Conservation (phyloP, 2,329 filamentous ascomycete genomes). For the Aureobasidium sp. region DNA sequence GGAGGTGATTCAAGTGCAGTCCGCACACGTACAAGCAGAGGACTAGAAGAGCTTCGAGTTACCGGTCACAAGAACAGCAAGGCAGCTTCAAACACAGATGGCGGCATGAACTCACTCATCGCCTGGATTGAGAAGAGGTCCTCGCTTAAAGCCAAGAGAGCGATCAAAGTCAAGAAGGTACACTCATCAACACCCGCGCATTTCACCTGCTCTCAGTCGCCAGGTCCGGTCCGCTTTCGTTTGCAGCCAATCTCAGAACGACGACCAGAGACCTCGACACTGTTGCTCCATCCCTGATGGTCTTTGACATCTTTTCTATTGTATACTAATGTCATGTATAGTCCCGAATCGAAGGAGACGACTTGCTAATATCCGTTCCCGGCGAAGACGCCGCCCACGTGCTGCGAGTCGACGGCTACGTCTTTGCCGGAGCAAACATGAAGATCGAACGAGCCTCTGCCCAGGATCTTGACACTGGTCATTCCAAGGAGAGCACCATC, state of each 20-base stretch:
- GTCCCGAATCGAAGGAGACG: constrained; percentile 27
- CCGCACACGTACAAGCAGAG: constrained; percentile 14
- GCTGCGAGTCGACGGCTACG: constrained; percentile 31
- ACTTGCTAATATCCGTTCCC: constrained; percentile 29
- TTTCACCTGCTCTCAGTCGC: background rate
- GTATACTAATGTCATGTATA: constrained; percentile 21
- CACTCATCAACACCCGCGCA: constrained; percentile 14
- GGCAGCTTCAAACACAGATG: constrained; percentile 24
- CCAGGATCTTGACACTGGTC: constrained; percentile 11
- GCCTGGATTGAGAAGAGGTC: constrained; percentile 33
- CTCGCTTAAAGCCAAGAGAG: constrained; percentile 22
- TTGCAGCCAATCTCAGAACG: constrained; percentile 22
- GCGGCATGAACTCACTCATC: constrained; percentile 28
- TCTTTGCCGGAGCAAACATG: constrained; percentile 31
- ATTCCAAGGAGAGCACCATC: constrained; percentile 45
- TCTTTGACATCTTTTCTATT: constrained; percentile 9
- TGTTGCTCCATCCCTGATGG: constrained; percentile 7
- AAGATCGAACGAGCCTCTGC: constrained; percentile 25
- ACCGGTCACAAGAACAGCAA: constrained; percentile 34
- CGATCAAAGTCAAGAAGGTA: constrained; percentile 31
- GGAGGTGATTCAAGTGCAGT: constrained; percentile 18
- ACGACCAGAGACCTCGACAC: constrained; percentile 21
- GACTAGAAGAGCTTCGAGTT: constrained; percentile 28
- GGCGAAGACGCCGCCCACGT: constrained; percentile 27
- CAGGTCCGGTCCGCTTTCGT: constrained; percentile 23